Base-by-base conservation (phyloP, 768 basidiomycete species). In the Auricularia sp. region DNA sequence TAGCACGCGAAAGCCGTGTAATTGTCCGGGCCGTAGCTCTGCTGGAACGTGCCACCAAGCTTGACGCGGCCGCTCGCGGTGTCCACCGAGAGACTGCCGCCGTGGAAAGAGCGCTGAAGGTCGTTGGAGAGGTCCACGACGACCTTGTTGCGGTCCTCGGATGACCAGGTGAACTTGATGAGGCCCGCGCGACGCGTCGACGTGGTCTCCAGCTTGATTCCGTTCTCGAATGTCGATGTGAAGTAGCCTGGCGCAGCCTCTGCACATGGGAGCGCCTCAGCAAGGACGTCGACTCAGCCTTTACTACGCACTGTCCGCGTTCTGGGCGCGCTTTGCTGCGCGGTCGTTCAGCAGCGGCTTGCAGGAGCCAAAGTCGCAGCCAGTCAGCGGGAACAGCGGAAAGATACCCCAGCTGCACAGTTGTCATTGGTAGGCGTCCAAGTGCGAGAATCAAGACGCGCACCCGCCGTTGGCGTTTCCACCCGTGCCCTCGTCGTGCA, bases 401-500 rank as follows among this genome's bases (percentile, higher is more conserved):
- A 82, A 83, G 51, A 81, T 75, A n/a, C 81, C 81, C 62, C 80
- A 82, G 11, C 39, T 42, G 29, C 29, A 29, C 29, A 29, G 0
- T 29, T 29, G 0, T 29, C 29, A 29, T 29, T 29, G 29, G 29
- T 29, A 29, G 8, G 39, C 39, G 39, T 42, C 13, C 39, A 14
- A 42, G 7, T 14, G 39, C 39, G 39, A 7, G 39, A 42, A 7
- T 7, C 7, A 42, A 42, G 39, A 42, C 8, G 13, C 39, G 39
- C 39, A 42, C 29, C 81, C 81, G 21, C 81, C 80, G 64, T 77
- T 71, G 3, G 78, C 77, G 64, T 82, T 82, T n/a, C 81, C 81
- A 18, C 81, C 81, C 1, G 81, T 83, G 0, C 82, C 82, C 70
- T 83, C 82, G 65, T 83, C 81, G 63, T 83, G 82, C 78, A 82